These are phyloP conservation scores for Suillus spraguei DNA, from an alignment of 768 basidiomycete species.

Conservation along the genomic window DNA sequence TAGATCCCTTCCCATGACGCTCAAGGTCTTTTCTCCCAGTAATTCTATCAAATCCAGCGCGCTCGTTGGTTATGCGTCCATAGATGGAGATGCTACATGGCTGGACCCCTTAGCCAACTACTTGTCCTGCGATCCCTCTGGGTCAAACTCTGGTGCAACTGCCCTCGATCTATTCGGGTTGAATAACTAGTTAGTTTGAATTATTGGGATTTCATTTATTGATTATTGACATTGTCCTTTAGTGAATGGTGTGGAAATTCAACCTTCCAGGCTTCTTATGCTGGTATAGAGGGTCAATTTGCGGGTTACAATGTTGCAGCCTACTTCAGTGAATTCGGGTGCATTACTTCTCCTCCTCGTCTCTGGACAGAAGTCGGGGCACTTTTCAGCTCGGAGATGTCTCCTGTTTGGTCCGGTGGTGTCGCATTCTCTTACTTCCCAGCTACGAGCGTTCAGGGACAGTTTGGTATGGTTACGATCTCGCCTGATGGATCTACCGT, in stretches of 20 bases:
- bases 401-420: slow-evolving; percentile 84
- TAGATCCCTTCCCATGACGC: background rate
- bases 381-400: slow-evolving; percentile 73
- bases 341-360: slow-evolving; percentile 61
- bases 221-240: slow-evolving; percentile 18
- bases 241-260: slow-evolving; percentile 86
- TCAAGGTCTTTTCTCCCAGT: slow-evolving; percentile 34
- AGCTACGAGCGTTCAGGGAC: slow-evolving; percentile 65
- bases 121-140: slow-evolving; percentile 71
- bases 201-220: slow-evolving; percentile 2
- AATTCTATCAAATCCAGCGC: slow-evolving; percentile 62
- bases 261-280: slow-evolving; percentile 58
- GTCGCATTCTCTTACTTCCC: slow-evolving; percentile 92
- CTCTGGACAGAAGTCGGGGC: slow-evolving; percentile 80
- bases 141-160: slow-evolving; percentile 52
- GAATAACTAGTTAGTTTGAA: slow-evolving; percentile 73
- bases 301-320: slow-evolving; percentile 74
- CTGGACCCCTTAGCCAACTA: slow-evolving; percentile 72
- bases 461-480: slow-evolving; percentile 87
- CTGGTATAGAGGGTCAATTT: slow-evolving; percentile 54
- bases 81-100: slow-evolving; percentile 70
- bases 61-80: slow-evolving; percentile 85
- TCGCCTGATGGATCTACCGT: slow-evolving; percentile 67
- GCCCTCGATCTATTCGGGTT: slow-evolving; percentile 86
- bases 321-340: slow-evolving; percentile 91